phyloP scores from a whole-genome alignment of 2,329 filamentous ascomycete species.

The Monascus ruber region DNA sequence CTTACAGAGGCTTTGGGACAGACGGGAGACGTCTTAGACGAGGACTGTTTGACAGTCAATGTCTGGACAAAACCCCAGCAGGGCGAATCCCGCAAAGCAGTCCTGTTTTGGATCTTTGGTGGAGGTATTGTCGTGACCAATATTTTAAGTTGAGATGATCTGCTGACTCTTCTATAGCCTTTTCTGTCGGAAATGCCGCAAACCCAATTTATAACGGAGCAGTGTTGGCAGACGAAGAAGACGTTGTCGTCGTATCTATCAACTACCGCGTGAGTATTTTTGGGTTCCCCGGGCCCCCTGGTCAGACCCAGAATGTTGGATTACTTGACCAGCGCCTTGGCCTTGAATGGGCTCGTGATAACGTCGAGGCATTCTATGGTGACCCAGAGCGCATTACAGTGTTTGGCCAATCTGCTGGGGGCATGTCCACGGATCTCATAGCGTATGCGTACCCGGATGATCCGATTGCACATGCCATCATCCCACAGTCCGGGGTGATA shows the following conservation, averaged over 20 bases:
- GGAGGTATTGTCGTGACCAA: slow-evolving; percentile 18
- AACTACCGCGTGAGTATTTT: slow-evolving; percentile 36
- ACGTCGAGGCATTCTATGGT: slow-evolving; percentile 43
- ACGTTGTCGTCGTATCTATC: slow-evolving; percentile 32
- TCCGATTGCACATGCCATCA: slow-evolving; percentile 27
- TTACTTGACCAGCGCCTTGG: slow-evolving; percentile 43
- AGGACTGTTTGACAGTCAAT: slow-evolving; percentile 27
- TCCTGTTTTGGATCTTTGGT: slow-evolving; percentile 33
- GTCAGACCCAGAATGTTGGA: slow-evolving; percentile 33
- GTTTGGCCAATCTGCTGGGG: slow-evolving; percentile 37
- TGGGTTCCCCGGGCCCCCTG: slow-evolving; percentile 28
- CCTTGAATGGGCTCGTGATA: slow-evolving; percentile 41
- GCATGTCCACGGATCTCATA: slow-evolving; percentile 18
- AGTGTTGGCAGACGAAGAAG: slow-evolving; percentile 23
- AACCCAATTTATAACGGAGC: slow-evolving; percentile 28
- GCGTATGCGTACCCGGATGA: slow-evolving; percentile 21
- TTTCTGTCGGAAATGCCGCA: slow-evolving; percentile 22
- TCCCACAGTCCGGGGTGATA: slow-evolving; percentile 22
- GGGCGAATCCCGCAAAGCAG: slow-evolving; percentile 17
- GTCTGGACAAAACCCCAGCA: slow-evolving; percentile 16
- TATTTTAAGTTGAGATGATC: background rate
- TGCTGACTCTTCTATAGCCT: slow-evolving; percentile 15
- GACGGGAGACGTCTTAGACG: slow-evolving; percentile 15
- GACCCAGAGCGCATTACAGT: slow-evolving; percentile 35
- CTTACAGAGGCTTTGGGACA: slow-evolving; percentile 25